These are phyloP conservation scores for Glomus cerebriforme DNA, from an alignment of 192 early-diverging fungal genomes.

Conservation along the genomic window DNA sequence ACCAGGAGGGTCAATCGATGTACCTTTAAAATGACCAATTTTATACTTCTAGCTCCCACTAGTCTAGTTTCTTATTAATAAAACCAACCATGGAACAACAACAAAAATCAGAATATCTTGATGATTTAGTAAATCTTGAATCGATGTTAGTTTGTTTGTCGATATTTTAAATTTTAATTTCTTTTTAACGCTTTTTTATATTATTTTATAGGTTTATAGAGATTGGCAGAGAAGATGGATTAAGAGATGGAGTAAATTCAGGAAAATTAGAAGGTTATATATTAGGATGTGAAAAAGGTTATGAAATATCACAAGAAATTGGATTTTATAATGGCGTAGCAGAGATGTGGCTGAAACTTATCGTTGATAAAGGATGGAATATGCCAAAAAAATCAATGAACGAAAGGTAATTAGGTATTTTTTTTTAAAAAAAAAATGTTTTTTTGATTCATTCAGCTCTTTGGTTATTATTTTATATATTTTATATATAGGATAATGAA, in stretches of 20 bases:
- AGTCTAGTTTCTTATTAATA: too few species aligned
- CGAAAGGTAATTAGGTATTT: background rate
- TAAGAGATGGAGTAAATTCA: slow-evolving; percentile 48
- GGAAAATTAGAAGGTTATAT: slow-evolving; percentile 57
- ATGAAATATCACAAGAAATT: slow-evolving; percentile 56
- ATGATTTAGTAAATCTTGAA: slow-evolving; percentile 48
- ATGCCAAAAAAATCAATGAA: slow-evolving; percentile 24
- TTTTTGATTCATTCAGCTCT: background rate
- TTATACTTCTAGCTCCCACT: too few species aligned
- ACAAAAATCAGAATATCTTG: slow-evolving; percentile 47
- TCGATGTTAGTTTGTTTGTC: slow-evolving; percentile 40
- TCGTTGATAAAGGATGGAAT: slow-evolving; percentile 32
- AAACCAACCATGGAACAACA: background rate
- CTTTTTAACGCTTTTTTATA: background rate
- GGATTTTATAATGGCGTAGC: slow-evolving; percentile 58
- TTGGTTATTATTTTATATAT: background rate
- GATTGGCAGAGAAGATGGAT: slow-evolving; percentile 56
- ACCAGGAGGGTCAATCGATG: too few species aligned
- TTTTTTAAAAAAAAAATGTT: background rate
- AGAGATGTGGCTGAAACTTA: slow-evolving; percentile 47
- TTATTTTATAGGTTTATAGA: slow-evolving; percentile 52
- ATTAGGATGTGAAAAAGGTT: slow-evolving; percentile 59
- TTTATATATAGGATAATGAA: slow-evolving; percentile 43
- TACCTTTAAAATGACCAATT: too few species aligned
- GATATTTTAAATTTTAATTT: background rate